Conservation (phyloP, 1,139 yeast genomes). For the Kazachstania sp. region DNA sequence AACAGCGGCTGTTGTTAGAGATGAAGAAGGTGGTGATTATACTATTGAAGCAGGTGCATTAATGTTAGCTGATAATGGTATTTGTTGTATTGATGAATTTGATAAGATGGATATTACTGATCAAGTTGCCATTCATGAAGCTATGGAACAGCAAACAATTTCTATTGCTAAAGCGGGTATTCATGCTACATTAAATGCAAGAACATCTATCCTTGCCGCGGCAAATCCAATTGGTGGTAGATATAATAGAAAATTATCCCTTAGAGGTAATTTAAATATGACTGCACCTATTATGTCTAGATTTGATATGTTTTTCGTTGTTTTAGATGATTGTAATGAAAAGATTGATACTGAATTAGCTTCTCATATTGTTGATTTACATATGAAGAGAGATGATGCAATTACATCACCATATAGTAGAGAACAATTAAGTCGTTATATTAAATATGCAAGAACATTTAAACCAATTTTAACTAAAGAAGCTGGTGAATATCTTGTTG, state of each 20-base stretch:
- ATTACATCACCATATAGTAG: conserved; percentile 85
- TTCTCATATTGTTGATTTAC: conserved; percentile 84
- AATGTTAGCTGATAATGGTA: conserved; percentile 97
- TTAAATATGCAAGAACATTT: conserved; percentile 87
- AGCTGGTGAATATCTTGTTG: conserved; percentile 71
- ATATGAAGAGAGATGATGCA: conserved; percentile 85
- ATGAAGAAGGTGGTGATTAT: conserved; percentile 95
- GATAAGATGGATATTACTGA: conserved; percentile 95
- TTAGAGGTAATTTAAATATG: conserved; percentile 86
- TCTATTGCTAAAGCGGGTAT: conserved; percentile 98
- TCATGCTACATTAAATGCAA: conserved; percentile 92
- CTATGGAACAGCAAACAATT: conserved; percentile 98
- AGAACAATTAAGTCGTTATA: conserved; percentile 80
- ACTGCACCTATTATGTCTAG: conserved; percentile 99
- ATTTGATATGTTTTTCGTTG: conserved; percentile 90
- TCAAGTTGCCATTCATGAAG: conserved; percentile 99
- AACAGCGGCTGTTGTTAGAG: conserved; percentile 96
- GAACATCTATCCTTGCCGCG: conserved; percentile 93
- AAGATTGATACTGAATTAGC: conserved; percentile 84
- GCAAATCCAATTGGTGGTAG: conserved; percentile 97
- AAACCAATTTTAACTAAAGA: conserved; percentile 80
- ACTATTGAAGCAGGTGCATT: conserved; percentile 99
- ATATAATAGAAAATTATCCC: conserved; percentile 76
- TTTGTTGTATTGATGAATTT: conserved; percentile 96
- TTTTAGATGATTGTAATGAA: conserved; percentile 91